Evolutionary conservation across 176 grass and related monocot genomes (phyloP), one percentile per base, ranked within the genome.

Genomic region (Alloteropsis semialata): DNA sequence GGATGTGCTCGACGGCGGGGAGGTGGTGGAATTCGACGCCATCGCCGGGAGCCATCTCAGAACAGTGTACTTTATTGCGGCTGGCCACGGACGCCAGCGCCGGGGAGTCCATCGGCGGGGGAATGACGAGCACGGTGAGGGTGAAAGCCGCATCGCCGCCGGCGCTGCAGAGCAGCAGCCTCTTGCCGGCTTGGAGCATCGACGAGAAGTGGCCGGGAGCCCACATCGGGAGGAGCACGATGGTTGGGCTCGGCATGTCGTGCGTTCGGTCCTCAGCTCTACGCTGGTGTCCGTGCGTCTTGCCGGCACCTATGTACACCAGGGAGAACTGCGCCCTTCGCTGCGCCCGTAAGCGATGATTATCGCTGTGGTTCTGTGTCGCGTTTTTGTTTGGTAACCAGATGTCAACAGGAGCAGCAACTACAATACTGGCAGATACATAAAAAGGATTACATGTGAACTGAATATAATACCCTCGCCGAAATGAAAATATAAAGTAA

Each of bases 121-220:
- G 51, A 0, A 39, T 50, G 72, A 83, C 13, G 28, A 90, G 53
- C 22, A 79, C 55, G 8, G 72, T 83, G 83, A 83, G 39, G 70
- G 27, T 32, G 46, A 5, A 6, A 3, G 45, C 28, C 53, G 43
- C 10, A 45, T 2, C 29, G 46, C 3, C 17, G 43, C 13, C 41
- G 58, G 12, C 3, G 72, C 30, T 25, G 59, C 41, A 5, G 0
- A 8, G n/a, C 41, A 85, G 21, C 44, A 89, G 79, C n/a, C 72
- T 62, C 70, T 87, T 86, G 53, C 48, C 72, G 36, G 74, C 49
- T 21, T 90, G 63, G 49, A 90, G 18, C 64, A 86, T 79, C 51
- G 88, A 73, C 0, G 77, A 29, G 72, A 90, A 36, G 51, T 90
- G 88, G 34, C 88, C 79, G 9, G 64, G 13, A 19, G 36, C 72